phyloP scores from a whole-genome alignment of 495 filamentous ascomycete species.

The Durotheca rogersii region DNA sequence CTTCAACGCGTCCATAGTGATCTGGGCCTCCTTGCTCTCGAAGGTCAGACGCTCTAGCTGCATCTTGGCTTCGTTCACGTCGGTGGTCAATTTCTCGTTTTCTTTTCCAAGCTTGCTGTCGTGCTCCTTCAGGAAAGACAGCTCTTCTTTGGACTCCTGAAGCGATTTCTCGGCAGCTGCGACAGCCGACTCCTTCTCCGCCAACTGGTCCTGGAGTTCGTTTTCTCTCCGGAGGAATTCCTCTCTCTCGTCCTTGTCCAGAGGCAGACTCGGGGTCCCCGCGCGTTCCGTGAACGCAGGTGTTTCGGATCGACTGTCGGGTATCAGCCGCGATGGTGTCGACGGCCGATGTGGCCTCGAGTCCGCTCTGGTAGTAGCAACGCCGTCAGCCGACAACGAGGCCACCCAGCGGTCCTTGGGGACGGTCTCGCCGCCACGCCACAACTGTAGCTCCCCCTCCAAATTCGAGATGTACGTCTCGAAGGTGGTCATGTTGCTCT shows the following conservation, averaged over 20 bases:
- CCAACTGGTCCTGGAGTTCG: conserved; percentile 91
- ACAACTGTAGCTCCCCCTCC: conserved; percentile 79
- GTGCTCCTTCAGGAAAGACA: conserved; percentile 77
- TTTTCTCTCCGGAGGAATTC: conserved; percentile 96
- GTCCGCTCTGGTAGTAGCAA: conserved; percentile 58
- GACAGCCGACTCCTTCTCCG: conserved; percentile 85
- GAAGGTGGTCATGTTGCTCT: conserved; percentile 84
- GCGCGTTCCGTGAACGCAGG: conserved; percentile 68
- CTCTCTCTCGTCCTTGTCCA: conserved; percentile 96
- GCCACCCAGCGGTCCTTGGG: conserved; percentile 71
- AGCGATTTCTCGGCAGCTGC: conserved; percentile 74
- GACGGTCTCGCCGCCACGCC: conserved; percentile 85
- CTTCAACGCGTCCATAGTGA: conserved; percentile 96
- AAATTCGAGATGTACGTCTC: conserved; percentile 81
- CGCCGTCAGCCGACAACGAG: conserved; percentile 62
- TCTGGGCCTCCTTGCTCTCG: conserved; percentile 92
- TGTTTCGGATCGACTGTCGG: conserved; percentile 79
- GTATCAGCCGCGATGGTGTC: conserved; percentile 77
- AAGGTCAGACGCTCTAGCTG: conserved; percentile 92
- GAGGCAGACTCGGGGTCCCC: conserved; percentile 77
- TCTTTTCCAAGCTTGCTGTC: conserved; percentile 76
- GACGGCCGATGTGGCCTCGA: conserved; percentile 63
- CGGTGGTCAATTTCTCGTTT: conserved; percentile 78
- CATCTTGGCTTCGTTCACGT: conserved; percentile 92
- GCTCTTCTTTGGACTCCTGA: conserved; percentile 78